Conservation (phyloP, 1,139 yeast species). For the Candida freyschussii region DNA sequence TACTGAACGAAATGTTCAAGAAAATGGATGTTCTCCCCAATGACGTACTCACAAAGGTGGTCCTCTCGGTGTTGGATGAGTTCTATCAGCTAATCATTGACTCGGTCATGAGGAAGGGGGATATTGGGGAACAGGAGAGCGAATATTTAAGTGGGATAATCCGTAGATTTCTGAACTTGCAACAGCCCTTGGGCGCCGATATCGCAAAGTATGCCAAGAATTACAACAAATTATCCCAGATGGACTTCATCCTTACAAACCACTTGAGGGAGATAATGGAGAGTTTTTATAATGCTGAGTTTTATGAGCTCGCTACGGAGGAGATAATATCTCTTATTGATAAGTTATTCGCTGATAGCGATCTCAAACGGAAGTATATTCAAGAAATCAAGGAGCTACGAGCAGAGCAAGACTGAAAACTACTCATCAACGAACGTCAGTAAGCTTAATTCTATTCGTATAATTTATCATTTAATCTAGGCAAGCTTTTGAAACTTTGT, state of each 20-base stretch:
- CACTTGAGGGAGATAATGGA: constrained; percentile 69
- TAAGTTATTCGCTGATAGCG: constrained; percentile 68
- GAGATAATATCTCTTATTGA: constrained; percentile 61
- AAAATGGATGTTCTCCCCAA: constrained; percentile 9
- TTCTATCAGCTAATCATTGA: constrained; percentile 23
- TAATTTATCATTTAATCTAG: too few species aligned
- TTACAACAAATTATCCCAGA: constrained; percentile 41
- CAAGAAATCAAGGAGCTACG: constrained; percentile 52
- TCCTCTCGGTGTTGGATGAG: constrained; percentile 20
- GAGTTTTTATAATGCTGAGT: constrained; percentile 65
- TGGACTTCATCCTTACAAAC: constrained; percentile 42
- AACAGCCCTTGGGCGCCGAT: constrained; percentile 10
- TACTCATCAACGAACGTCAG: too few species aligned
- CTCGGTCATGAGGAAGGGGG: constrained; percentile 16
- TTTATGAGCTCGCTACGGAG: constrained; percentile 61
- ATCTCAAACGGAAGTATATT: constrained; percentile 55
- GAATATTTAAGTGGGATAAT: constrained; percentile 22
- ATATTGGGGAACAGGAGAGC: constrained; percentile 26
- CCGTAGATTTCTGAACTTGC: constrained; percentile 13
- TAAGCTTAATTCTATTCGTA: too few species aligned
- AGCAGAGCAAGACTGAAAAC: constrained; percentile 20
- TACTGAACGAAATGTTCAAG: constrained; percentile 6
- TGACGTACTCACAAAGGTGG: constrained; percentile 7
- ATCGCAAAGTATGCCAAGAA: constrained; percentile 22
- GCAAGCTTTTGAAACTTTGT: too few species aligned